These are phyloP conservation scores for Colletotrichum orbiculare DNA, from an alignment of 2,329 filamentous ascomycete species.

Conservation along the genomic window DNA sequence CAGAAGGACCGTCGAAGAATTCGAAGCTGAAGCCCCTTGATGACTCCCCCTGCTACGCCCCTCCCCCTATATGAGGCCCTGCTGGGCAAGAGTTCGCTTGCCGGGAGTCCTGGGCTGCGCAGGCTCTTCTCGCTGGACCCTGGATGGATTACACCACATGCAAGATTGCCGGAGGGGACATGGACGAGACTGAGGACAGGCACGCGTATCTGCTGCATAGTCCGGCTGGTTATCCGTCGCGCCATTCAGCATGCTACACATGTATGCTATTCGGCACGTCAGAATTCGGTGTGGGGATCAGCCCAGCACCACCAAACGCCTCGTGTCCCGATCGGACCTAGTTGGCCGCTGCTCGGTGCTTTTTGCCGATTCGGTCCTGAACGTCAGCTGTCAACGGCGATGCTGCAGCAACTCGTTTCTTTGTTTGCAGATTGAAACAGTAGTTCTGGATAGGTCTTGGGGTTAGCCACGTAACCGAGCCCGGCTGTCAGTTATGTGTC, in stretches of 20 bases:
- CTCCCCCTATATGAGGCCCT: constrained; percentile 36
- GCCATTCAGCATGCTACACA: background rate
- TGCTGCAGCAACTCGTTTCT: background rate
- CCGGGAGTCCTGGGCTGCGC: constrained; percentile 25
- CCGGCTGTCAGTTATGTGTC: no score
- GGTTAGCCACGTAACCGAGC: no score
- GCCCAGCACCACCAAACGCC: constrained; percentile 6
- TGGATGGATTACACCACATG: constrained; percentile 28
- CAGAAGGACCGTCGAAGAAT: constrained; percentile 34
- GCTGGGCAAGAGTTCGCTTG: constrained; percentile 29
- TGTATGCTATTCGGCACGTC: constrained; percentile 1
- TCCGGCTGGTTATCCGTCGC: constrained; percentile 18
- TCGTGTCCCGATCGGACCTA: background rate
- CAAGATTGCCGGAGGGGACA: constrained; percentile 31
- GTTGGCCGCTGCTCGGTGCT: no score
- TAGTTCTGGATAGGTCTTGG: no score
- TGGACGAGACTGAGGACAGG: constrained; percentile 25
- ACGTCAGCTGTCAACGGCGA: background rate
- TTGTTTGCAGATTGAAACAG: background rate
- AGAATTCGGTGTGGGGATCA: constrained; percentile 19
- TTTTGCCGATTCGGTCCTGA: no score
- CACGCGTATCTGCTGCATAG: constrained; percentile 19
- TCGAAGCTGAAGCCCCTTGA: constrained; percentile 15
- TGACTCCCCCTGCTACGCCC: constrained; percentile 24
- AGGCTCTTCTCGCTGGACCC: constrained; percentile 29